Evolutionary conservation across 2,329 filamentous ascomycete species (phyloP).

Genomic region (Fusarium humuli): DNA sequence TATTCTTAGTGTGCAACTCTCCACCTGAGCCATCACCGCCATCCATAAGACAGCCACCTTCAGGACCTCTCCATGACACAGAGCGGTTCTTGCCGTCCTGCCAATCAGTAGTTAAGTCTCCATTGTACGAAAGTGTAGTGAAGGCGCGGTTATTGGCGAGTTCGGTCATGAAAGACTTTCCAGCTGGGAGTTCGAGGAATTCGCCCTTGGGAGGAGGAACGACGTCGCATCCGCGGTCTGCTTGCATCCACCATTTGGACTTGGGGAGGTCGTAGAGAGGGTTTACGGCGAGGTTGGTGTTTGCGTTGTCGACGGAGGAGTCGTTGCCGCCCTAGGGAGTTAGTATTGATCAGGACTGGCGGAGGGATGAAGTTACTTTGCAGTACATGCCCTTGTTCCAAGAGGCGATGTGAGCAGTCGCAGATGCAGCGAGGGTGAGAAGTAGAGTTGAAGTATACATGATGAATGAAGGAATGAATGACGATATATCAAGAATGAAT

Average conservation of each 20-base stretch:
- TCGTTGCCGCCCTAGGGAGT: slow-evolving; percentile 47
- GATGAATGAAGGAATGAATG: slow-evolving; percentile 6
- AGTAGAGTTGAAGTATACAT: slow-evolving; percentile 41
- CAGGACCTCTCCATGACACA: slow-evolving; percentile 58
- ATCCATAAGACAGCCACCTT: slow-evolving; percentile 44
- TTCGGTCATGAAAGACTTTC: slow-evolving; percentile 61
- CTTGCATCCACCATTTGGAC: slow-evolving; percentile 64
- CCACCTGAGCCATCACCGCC: slow-evolving; percentile 55
- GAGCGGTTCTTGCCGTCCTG: slow-evolving; percentile 60
- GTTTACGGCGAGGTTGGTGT: slow-evolving; percentile 59
- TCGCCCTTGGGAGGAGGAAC: slow-evolving; percentile 50
- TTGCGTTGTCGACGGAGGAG: slow-evolving; percentile 51
- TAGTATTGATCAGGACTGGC: neutral
- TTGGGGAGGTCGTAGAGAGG: slow-evolving; percentile 60
- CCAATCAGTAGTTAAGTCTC: slow-evolving; percentile 55
- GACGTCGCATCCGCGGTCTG: slow-evolving; percentile 59
- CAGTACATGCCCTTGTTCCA: slow-evolving; percentile 49
- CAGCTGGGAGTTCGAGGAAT: slow-evolving; percentile 60
- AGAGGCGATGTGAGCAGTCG: slow-evolving; percentile 44
- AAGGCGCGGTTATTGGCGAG: slow-evolving; percentile 62
- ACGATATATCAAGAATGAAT: slow-evolving; percentile 16
- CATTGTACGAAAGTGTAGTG: slow-evolving; percentile 60
- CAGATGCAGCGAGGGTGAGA: slow-evolving; percentile 35
- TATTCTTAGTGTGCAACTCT: slow-evolving; percentile 60
- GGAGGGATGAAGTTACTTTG: slow-evolving; percentile 21